Percentiles rank a stretch among this genome's conserved stretches.
phyloP scores from a whole-genome alignment of 2,329 filamentous ascomycete species.

The Exutisphaerella laricina region DNA sequence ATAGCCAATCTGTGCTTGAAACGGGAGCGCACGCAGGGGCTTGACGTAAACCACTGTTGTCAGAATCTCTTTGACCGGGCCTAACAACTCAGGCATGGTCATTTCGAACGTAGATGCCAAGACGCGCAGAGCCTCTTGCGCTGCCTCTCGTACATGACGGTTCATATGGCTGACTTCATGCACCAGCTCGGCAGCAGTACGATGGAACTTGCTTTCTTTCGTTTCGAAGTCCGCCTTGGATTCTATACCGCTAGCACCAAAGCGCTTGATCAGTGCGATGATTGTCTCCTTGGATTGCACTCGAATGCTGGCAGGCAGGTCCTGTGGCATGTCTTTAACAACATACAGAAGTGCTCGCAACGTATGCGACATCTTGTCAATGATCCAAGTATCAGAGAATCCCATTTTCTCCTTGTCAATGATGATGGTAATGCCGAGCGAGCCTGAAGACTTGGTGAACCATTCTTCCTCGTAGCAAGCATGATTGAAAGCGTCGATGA shows the following conservation, averaged over 20 bases:
- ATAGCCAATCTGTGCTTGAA: constrained; percentile 92
- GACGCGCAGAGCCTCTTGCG: constrained; percentile 72
- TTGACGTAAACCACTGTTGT: constrained; percentile 94
- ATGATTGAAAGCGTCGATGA: constrained; percentile 82
- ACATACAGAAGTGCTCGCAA: constrained; percentile 91
- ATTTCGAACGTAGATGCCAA: constrained; percentile 72
- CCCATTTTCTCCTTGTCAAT: constrained; percentile 79
- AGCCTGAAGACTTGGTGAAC: constrained; percentile 95
- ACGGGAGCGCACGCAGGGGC: constrained; percentile 84
- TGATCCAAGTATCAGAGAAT: constrained; percentile 77
- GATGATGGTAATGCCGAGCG: constrained; percentile 80
- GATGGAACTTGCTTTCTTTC: constrained; percentile 61
- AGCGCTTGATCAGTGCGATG: constrained; percentile 63
- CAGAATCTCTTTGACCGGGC: constrained; percentile 83
- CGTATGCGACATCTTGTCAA: constrained; percentile 77
- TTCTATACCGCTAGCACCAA: constrained; percentile 66
- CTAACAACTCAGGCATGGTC: constrained; percentile 80
- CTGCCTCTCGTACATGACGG: constrained; percentile 82
- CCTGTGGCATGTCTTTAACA: constrained; percentile 95
- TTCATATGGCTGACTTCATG: constrained; percentile 94
- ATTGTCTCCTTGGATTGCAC: constrained; percentile 77
- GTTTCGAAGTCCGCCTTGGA: constrained; percentile 73
- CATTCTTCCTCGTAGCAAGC: constrained; percentile 97
- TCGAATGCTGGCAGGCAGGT: constrained; percentile 85
- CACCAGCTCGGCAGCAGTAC: constrained; percentile 78